Base-by-base conservation (phyloP, 2,329 filamentous ascomycete genomes). In the Neonectria coccinea region DNA sequence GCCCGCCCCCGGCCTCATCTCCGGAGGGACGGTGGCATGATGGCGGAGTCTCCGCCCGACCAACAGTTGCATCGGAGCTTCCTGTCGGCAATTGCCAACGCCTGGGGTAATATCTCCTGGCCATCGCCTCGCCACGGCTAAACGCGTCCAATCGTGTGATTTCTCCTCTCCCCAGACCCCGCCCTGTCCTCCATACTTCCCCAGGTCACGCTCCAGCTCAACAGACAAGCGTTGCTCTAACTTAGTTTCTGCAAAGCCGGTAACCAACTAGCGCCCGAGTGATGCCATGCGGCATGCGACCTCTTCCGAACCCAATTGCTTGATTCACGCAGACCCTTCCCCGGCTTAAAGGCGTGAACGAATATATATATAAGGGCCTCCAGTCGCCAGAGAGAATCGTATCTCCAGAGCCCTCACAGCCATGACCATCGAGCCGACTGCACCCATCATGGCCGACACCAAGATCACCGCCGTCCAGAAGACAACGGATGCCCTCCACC, bases 401-500 rank as follows among this genome's bases (percentile, higher is more conserved):
- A 45, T 33, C 42, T 33, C 18, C 14, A 29, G 14, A 16, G 25
- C 18, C 14, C 22, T 58, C 47, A 12, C n/a, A 20, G 31, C 12
- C 20, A 14, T 47, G 12, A 16, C 2, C 44, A 14, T 53, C 33
- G 5, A 18, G 33, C 5, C 16, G 27, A 41, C 14, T 10, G n/a
- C 48, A 63, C 6, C n/a, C 48, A 63, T 25, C 41, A 78, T 78
- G 76, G 66, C 75, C 9, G 66, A 70, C 14, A 29, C 65, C 7
- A 62, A 64, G 18, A 48, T 27, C 47, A 22, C 62, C 20, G 31
- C 56, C 42, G 41, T 29, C 56, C 56, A 2, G 68, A 74, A 20
- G 73, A 75, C 57, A 61, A 64, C 66, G 8, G 69, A 69, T 25
- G 48, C 74, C 25, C 66, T 72, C 8, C 74, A 76, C 9, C 74